These are phyloP conservation scores for Stachybotrys echinatus DNA, from an alignment of 2,329 filamentous ascomycete genomes.

Conservation along the genomic window DNA sequence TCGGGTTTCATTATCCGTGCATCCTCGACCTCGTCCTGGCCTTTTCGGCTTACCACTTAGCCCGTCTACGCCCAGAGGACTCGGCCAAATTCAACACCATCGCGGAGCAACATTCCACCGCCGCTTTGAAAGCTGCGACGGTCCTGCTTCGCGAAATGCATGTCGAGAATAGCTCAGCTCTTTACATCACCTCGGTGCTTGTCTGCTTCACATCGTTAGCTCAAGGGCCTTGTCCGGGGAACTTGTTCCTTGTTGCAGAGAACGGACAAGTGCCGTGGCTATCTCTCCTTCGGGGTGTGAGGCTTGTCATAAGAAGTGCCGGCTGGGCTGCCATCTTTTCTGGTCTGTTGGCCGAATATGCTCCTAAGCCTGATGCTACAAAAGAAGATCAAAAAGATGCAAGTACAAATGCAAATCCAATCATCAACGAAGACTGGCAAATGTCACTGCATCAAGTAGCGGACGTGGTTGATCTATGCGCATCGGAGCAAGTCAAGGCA, in stretches of 20 bases:
- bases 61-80: slow-evolving; percentile 3
- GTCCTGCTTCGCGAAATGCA: slow-evolving; percentile 11
- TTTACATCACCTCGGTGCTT: slow-evolving; percentile 15
- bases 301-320: slow-evolving; percentile 9
- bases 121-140: slow-evolving; percentile 11
- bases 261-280: slow-evolving; percentile 12
- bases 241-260: slow-evolving; percentile 10
- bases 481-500: neutral
- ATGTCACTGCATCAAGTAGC: slow-evolving; percentile 6
- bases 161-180: slow-evolving; percentile 11
- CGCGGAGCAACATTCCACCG: slow-evolving; percentile 13
- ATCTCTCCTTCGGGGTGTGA: slow-evolving; percentile 10
- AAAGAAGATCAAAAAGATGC: neutral
- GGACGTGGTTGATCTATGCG: slow-evolving; percentile 6
- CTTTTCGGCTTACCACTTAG: slow-evolving; percentile 15
- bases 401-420: neutral
- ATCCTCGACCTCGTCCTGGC: slow-evolving; percentile 17
- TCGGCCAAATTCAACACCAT: slow-evolving; percentile 6
- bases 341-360: slow-evolving; percentile 5
- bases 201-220: slow-evolving; percentile 14
- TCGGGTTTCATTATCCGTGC: slow-evolving; percentile 16
- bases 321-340: slow-evolving; percentile 9
- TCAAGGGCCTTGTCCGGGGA: slow-evolving; percentile 8
- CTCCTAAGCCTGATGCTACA: neutral
- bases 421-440: slow-evolving; percentile 8